phyloP scores from a whole-genome alignment of 352 stramenopile genomes.

The Albugo laibachii region DNA sequence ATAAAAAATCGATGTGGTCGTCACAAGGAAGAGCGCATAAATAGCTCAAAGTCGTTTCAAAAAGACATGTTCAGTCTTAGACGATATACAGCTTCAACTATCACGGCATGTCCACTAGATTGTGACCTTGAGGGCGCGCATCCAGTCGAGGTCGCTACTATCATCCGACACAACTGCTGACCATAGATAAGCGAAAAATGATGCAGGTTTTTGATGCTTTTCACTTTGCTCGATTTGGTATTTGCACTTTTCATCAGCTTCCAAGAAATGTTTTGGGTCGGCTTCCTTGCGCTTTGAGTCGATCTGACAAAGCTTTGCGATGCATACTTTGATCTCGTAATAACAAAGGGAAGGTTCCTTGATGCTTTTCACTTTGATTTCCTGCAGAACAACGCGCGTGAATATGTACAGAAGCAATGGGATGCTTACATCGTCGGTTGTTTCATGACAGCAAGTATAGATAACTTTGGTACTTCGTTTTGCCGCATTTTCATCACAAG shows the following conservation, averaged over 20 bases:
- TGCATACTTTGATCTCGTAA: slow-evolving; percentile 60
- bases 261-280: slow-evolving; percentile 16
- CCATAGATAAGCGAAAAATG: slow-evolving; percentile 57
- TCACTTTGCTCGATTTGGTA: slow-evolving; percentile 15
- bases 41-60: too few species aligned
- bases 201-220: slow-evolving; percentile 12
- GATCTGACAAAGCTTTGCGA: slow-evolving; percentile 42
- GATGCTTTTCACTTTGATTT: slow-evolving; percentile 38
- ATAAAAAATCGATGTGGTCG: neutral
- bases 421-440: slow-evolving; percentile 12
- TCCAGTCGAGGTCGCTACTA: slow-evolving; percentile 71
- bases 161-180: slow-evolving; percentile 63
- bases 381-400: slow-evolving; percentile 1
- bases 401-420: neutral
- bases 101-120: slow-evolving; percentile 7
- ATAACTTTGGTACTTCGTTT: slow-evolving; percentile 47
- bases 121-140: slow-evolving; percentile 41
- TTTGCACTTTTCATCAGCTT: slow-evolving; percentile 25
- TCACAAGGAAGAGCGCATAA: neutral
- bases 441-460: slow-evolving; percentile 58
- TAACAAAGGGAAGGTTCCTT: slow-evolving; percentile 66
- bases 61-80: too few species aligned
- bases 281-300: slow-evolving; percentile 13
- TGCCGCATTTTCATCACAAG: slow-evolving; percentile 66
- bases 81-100: too few species aligned